phyloP scores from a whole-genome alignment of 768 basidiomycete genomes.

The Rhizopogon salebrosus region DNA sequence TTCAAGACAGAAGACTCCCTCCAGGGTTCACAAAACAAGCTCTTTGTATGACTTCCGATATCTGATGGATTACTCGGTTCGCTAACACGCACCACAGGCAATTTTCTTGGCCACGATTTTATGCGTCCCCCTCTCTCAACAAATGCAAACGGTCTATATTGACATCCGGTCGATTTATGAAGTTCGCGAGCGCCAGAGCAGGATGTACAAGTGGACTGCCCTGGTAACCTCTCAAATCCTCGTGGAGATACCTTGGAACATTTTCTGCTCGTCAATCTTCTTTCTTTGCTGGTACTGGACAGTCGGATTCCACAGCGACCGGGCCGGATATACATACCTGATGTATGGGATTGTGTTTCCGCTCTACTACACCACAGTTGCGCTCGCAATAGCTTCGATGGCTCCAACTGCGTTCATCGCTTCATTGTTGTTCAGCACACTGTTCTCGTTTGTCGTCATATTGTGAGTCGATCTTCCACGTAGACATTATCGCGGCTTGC shows the following conservation, averaged over 20 bases:
- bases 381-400: conserved; percentile 56
- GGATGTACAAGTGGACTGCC: conserved; percentile 63
- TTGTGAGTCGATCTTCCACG: conserved; percentile 36
- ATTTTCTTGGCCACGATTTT: conserved; percentile 53
- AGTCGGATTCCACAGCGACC: conserved; percentile 47
- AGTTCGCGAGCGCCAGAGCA: conserved; percentile 58
- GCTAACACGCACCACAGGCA: conserved; percentile 26
- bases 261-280: conserved; percentile 50
- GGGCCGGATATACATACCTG: conserved; percentile 56
- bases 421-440: conserved; percentile 48
- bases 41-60: conserved; percentile 44
- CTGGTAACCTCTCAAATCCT: conserved; percentile 50
- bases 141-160: conserved; percentile 60
- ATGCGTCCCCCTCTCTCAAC: conserved; percentile 51
- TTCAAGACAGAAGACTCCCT: conserved; percentile 48
- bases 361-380: conserved; percentile 57
- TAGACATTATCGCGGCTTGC: background rate
- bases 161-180: conserved; percentile 57
- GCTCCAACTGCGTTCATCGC: conserved; percentile 56
- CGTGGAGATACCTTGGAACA: conserved; percentile 58
- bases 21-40: conserved; percentile 59
- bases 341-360: conserved; percentile 50
- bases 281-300: conserved; percentile 72
- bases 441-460: conserved; percentile 61
- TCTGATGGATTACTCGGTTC: background rate